Conservation (phyloP, 257 asterid genomes). For the Buddleja alternifolia region DNA sequence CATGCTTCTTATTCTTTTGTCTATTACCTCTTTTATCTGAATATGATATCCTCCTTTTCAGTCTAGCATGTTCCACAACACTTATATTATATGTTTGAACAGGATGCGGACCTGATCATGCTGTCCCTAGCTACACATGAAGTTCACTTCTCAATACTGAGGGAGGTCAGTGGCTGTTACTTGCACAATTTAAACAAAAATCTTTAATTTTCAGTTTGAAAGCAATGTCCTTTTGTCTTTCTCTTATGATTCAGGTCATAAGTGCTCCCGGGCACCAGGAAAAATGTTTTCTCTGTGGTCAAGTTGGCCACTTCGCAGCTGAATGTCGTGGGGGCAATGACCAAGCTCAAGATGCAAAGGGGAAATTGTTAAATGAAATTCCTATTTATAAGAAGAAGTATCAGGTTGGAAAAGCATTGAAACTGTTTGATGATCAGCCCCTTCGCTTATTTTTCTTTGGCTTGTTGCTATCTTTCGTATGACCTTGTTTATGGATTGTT, state of each 20-base stretch:
- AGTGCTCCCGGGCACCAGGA: constrained; percentile 81
- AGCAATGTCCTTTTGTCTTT: neutral
- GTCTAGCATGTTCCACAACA: constrained; percentile 19
- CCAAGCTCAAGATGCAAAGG: constrained; percentile 45
- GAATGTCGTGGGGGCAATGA: constrained; percentile 63
- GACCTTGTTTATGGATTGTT: constrained; percentile 23
- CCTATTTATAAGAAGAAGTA: constrained; percentile 85
- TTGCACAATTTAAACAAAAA: constrained; percentile 15
- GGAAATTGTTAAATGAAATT: constrained; percentile 51
- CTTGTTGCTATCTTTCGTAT: constrained; percentile 1
- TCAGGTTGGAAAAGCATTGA: constrained; percentile 60
- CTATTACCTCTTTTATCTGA: constrained; percentile 10
- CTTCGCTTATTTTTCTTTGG: constrained; percentile 20
- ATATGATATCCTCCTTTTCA: constrained; percentile 25
- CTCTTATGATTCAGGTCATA: constrained; percentile 61
- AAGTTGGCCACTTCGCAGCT: constrained; percentile 89
- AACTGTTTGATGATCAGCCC: constrained; percentile 24
- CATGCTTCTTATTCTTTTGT: constrained; percentile 14
- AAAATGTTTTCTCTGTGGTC: constrained; percentile 90
- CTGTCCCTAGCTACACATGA: constrained; percentile 95
- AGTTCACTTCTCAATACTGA: constrained; percentile 86
- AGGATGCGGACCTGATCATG: constrained; percentile 99
- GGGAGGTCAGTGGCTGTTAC: constrained; percentile 73
- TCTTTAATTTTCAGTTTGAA: constrained; percentile 7
- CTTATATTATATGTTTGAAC: constrained; percentile 33